Evolutionary conservation across 2,329 filamentous ascomycete species (phyloP).

Genomic region (Ascochyta viciae-villosae): DNA sequence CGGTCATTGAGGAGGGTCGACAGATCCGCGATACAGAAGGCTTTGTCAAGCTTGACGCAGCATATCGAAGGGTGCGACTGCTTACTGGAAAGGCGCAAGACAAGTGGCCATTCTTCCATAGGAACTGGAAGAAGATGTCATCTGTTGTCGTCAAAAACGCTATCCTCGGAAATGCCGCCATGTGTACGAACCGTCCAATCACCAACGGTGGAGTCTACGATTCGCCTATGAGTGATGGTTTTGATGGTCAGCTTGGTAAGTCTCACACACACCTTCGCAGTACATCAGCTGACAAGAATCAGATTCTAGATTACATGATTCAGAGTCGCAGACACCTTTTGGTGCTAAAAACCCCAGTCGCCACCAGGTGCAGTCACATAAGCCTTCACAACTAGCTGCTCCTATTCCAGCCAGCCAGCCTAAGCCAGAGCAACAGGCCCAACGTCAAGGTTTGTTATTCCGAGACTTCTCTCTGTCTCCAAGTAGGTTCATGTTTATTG

Average conservation of each 20-base stretch:
- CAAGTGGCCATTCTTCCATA: conserved; percentile 43
- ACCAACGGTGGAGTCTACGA: conserved; percentile 3
- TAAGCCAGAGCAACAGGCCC: background rate
- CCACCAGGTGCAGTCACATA: no score
- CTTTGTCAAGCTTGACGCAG: conserved; percentile 34
- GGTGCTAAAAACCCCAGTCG: background rate
- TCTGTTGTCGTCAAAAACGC: conserved; percentile 27
- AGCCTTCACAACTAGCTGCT: background rate
- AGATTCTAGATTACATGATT: background rate
- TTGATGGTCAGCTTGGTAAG: conserved; percentile 8
- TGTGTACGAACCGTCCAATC: conserved; percentile 4
- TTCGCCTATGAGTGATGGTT: conserved; percentile 4
- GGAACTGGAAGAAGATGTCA: conserved; percentile 33
- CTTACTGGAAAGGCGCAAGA: conserved; percentile 41
- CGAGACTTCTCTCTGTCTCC: conserved; percentile 5
- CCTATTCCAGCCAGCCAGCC: background rate
- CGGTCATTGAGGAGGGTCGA: conserved; percentile 12
- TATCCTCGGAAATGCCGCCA: conserved; percentile 23
- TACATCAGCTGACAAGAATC: background rate
- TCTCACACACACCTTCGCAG: background rate
- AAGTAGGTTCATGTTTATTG: background rate
- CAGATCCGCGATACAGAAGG: conserved; percentile 30
- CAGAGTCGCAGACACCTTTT: background rate
- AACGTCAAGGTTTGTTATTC: conserved; percentile 13
- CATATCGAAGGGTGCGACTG: conserved; percentile 36